phyloP scores from a whole-genome alignment of 2,329 filamentous ascomycete genomes.

The Cladosporium sp. region DNA sequence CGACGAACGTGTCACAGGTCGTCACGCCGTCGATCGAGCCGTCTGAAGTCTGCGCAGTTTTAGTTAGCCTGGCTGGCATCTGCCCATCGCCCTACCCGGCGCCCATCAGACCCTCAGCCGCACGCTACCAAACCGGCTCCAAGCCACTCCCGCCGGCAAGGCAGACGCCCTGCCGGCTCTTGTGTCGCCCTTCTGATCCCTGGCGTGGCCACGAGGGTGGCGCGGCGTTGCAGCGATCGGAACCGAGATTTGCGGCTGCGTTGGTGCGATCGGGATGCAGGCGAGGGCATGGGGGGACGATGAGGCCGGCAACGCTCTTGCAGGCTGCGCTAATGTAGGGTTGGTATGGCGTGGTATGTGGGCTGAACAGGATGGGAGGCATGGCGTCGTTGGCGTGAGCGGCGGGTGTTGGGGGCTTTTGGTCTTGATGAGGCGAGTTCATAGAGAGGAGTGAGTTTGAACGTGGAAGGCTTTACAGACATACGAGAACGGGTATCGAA shows the following conservation, averaged over 20 bases:
- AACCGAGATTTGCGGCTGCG: neutral
- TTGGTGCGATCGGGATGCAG: neutral
- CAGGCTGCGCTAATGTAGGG: neutral
- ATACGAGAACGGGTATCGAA: conserved; percentile 9
- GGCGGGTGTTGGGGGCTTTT: no score
- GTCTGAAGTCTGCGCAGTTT: no score
- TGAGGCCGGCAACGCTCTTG: neutral
- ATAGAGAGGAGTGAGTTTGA: no score
- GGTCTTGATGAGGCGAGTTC: no score
- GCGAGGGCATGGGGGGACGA: neutral
- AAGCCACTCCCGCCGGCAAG: neutral
- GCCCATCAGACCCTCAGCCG: neutral
- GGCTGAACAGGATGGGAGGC: neutral
- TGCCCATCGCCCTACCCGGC: no score
- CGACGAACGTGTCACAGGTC: no score
- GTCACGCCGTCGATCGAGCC: no score
- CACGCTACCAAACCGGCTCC: neutral
- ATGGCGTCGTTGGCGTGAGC: neutral
- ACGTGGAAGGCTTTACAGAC: neutral
- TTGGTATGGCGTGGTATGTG: neutral
- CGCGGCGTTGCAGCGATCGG: neutral
- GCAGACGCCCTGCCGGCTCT: neutral
- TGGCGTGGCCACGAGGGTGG: neutral
- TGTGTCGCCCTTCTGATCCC: neutral
- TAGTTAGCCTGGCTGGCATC: no score